phyloP scores from a whole-genome alignment of 2,329 filamentous ascomycete species.

The Trichoderma hamatum region DNA sequence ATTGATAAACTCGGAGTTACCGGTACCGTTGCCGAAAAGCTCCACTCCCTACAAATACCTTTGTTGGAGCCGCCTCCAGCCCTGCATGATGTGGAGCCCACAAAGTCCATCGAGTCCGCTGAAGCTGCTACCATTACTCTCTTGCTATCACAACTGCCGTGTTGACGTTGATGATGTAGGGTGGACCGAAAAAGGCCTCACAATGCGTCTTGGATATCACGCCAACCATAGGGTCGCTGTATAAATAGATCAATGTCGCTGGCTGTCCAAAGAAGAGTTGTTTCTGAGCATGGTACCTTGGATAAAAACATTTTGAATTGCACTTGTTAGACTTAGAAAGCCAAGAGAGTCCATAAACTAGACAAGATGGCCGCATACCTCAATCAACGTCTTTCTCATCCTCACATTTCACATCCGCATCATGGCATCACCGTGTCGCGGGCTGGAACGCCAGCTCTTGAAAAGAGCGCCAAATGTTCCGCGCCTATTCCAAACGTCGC shows the following conservation, averaged over 20 bases:
- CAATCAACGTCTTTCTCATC: conserved; percentile 4
- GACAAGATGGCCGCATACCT: conserved; percentile 17
- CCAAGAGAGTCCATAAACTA: neutral
- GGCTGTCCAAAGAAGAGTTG: neutral
- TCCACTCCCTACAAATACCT: neutral
- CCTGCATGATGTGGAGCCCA: too few species aligned
- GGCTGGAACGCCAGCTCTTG: neutral
- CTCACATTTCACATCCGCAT: conserved; percentile 13
- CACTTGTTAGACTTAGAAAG: neutral
- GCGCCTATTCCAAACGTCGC: conserved; percentile 34
- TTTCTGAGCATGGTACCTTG: neutral
- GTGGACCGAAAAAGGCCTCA: neutral
- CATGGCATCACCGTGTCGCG: conserved; percentile 17
- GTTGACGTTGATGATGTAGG: neutral
- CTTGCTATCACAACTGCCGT: neutral
- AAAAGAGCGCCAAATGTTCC: conserved; percentile 12
- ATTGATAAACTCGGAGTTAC: neutral
- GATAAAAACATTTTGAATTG: neutral
- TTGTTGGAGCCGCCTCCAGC: too few species aligned
- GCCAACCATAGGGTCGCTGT: neutral
- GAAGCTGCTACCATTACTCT: neutral
- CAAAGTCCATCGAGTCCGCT: neutral
- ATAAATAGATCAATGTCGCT: neutral
- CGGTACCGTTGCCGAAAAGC: neutral
- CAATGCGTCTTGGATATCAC: neutral